These are phyloP conservation scores for Hemisphaericaspora xylofermentans DNA, from an alignment of 1,139 yeast genomes.

Conservation along the genomic window DNA sequence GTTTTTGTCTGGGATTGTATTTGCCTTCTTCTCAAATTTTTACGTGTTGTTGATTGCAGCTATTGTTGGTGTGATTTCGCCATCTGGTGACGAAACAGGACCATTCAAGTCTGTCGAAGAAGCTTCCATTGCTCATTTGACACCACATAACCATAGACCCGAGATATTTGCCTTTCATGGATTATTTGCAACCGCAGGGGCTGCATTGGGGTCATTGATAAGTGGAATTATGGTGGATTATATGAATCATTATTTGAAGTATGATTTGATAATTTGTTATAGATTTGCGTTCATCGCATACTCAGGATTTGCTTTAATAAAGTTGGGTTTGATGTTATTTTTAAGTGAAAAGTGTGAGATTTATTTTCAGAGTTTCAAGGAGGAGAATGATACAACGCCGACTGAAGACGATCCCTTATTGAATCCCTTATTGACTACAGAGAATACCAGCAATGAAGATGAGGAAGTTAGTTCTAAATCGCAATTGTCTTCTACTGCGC, in stretches of 20 bases:
- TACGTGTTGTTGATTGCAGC: slow-evolving; percentile 60
- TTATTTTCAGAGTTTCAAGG: slow-evolving; percentile 8
- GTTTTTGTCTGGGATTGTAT: slow-evolving; percentile 66
- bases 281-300: slow-evolving; percentile 59
- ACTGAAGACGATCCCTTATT: slow-evolving; percentile 9
- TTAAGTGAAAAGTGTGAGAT: slow-evolving; percentile 60
- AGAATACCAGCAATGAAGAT: slow-evolving; percentile 5
- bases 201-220: slow-evolving; percentile 68
- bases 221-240: slow-evolving; percentile 61
- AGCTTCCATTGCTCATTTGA: slow-evolving; percentile 78
- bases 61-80: slow-evolving; percentile 66
- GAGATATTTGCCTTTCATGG: slow-evolving; percentile 74
- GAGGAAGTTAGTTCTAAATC: slow-evolving; percentile 7
- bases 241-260: slow-evolving; percentile 30
- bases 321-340: slow-evolving; percentile 52
- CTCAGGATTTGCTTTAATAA: slow-evolving; percentile 53
- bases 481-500: slow-evolving; percentile 33
- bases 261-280: slow-evolving; percentile 47
- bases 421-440: neutral
- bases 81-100: slow-evolving; percentile 91
- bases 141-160: slow-evolving; percentile 64
- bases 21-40: slow-evolving; percentile 51
- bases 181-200: slow-evolving; percentile 68
- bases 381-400: slow-evolving; percentile 1
- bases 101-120: slow-evolving; percentile 91